Conservation (phyloP, 2,329 filamentous ascomycete species). For the Cordyceps javanica region DNA sequence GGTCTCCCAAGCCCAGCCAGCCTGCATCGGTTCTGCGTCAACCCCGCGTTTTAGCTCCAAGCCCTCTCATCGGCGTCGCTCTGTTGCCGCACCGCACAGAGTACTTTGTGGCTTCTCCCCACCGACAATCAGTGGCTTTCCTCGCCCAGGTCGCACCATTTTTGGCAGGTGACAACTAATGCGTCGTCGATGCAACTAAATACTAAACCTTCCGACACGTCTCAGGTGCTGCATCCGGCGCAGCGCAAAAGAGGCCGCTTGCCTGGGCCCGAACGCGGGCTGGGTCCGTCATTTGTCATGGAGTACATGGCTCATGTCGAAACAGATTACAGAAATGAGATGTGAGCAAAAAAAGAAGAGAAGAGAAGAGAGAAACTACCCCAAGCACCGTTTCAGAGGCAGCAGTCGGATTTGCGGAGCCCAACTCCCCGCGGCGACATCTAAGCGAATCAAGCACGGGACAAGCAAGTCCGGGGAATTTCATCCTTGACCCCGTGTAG, state of each 20-base stretch:
- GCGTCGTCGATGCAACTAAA: not conserved
- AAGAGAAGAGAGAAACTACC: not conserved
- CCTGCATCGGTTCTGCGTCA: not conserved
- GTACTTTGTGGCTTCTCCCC: not conserved
- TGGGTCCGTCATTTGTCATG: no score
- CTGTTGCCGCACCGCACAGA: not conserved
- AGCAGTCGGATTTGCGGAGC: not conserved
- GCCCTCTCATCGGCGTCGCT: not conserved
- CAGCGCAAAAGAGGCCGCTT: no score
- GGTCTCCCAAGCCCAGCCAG: not conserved
- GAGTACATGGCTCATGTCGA: no score
- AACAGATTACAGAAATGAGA: no score
- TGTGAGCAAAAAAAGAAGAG: not conserved
- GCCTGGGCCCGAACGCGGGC: no score
- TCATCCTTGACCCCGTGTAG: not conserved
- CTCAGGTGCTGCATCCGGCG: no score
- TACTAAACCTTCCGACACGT: not conserved
- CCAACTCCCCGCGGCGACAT: not conserved
- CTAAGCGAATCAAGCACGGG: not conserved
- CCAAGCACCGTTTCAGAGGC: no score
- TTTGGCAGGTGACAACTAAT: conserved; percentile 1
- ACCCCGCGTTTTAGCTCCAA: conserved; percentile 9
- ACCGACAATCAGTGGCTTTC: not conserved
- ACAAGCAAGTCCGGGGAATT: not conserved
- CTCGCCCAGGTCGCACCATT: not conserved